Evolutionary conservation across 805 yeast species (phyloP), one percentile per base, ranked within the genome.

Genomic region (Ogataea degrootiae): DNA sequence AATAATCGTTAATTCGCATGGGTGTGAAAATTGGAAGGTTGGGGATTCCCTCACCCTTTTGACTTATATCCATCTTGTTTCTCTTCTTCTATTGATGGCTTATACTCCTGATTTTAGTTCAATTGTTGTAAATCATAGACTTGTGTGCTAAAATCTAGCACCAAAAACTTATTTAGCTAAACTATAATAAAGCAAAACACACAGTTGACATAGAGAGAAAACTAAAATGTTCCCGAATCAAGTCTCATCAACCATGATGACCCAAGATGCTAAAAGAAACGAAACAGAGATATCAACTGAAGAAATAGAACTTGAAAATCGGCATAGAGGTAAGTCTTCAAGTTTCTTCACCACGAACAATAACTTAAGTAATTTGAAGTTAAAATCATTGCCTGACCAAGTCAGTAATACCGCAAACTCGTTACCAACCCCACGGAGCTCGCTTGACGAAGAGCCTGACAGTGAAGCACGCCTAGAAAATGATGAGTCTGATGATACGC

Each of bases 271-370:
- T n/a, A 50, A 44, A 16, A 39, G 42, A 16, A 42, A 44, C 29
- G 47, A 47, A 4, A 5, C 44, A 2, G 41, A 43, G 6, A 19
- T 51, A 38, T 44, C 47, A 8, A 11, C 15, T 9, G 39, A 38
- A 6, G 44, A 45, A 6, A 35, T 43, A 3, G 45, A 35, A 14
- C 40, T 46, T n/a, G 51, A 51, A 2, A 41, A 41, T n/a, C 36
- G 29, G 21, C 44, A 43, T 23, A 33, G 29, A 31, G 49, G 49
- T 3, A 46, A 44, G 14, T 46, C 49, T 17, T 49, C 52, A 5
- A 39, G 49, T 1, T 33, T 46, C 6, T 43, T 41, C 39, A 41
- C 22, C 16, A 12, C 23, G 16, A 44, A 46, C 33, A 17, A 37
- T 2, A 26, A 34, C 19, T 33, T 43, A 7, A 47, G 41, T 35